Percentiles rank a stretch among this genome's conserved stretches.
These are phyloP conservation scores for Taphrina pruni DNA, from an alignment of 1,139 yeast genomes.

Conservation along the genomic window DNA sequence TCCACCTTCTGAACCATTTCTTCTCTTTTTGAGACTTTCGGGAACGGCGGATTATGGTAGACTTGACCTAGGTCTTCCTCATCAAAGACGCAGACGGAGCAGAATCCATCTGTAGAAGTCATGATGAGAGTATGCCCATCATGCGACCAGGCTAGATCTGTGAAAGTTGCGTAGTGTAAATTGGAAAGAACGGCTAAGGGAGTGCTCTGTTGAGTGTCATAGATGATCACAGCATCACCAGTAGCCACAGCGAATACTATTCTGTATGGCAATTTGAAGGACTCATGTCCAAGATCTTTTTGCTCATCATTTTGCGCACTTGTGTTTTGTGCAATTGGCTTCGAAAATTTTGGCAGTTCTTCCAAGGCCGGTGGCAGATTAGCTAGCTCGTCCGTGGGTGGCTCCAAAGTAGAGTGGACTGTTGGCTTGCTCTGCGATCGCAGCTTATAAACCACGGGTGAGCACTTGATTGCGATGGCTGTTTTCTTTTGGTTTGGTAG, in stretches of 20 bases:
- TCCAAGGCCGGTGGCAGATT: constrained; percentile 15
- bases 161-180: constrained; percentile 83
- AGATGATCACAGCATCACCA: constrained; percentile 80
- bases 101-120: constrained; percentile 94
- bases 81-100: constrained; percentile 68
- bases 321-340: background rate
- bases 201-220: constrained; percentile 70
- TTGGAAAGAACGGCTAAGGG: constrained; percentile 80
- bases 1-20: constrained; percentile 25
- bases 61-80: constrained; percentile 61
- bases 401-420: constrained; percentile 16
- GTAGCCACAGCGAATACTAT: constrained; percentile 93
- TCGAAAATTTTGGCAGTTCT: background rate
- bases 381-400: constrained; percentile 21
- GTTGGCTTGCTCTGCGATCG: constrained; percentile 35
- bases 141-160: constrained; percentile 83
- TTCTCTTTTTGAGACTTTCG: constrained; percentile 17
- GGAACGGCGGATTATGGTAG: constrained; percentile 43
- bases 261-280: constrained; percentile 69
- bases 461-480: constrained; percentile 79
- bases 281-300: constrained; percentile 46
- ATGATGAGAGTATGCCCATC: constrained; percentile 75
- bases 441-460: constrained; percentile 65
- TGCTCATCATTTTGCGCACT: background rate
- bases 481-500: constrained; percentile 82